phyloP scores from a whole-genome alignment of 129 eudicot species.

The Oenanthe sinensis region DNA sequence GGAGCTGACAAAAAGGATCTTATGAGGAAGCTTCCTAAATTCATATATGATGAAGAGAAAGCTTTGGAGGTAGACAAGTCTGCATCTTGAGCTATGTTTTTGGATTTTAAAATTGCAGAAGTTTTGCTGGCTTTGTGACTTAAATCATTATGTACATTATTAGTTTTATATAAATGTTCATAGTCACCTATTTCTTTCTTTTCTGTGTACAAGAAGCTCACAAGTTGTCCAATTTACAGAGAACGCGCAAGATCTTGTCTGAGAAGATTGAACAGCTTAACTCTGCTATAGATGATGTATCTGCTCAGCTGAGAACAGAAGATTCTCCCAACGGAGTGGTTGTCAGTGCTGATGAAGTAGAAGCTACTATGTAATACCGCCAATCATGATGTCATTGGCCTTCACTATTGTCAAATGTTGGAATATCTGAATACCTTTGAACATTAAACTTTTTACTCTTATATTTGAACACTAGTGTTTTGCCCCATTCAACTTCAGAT shows the following conservation, averaged over 20 bases:
- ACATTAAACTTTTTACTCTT: neutral
- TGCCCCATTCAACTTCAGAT: neutral
- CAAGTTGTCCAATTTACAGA: slow-evolving; percentile 39
- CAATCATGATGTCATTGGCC: neutral
- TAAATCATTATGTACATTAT: neutral
- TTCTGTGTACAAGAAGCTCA: neutral
- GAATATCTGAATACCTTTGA: neutral
- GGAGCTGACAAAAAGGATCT: slow-evolving; percentile 79
- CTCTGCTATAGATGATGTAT: slow-evolving; percentile 68
- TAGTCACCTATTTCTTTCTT: neutral
- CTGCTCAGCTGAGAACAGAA: slow-evolving; percentile 38
- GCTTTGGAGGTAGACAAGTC: slow-evolving; percentile 63
- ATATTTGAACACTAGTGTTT: neutral
- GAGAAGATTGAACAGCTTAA: slow-evolving; percentile 85
- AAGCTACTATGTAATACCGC: slow-evolving; percentile 17
- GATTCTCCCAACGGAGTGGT: slow-evolving; percentile 27
- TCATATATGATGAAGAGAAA: slow-evolving; percentile 83
- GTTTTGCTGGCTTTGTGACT: neutral
- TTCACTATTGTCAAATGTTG: neutral
- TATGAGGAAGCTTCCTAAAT: slow-evolving; percentile 77
- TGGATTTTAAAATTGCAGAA: neutral
- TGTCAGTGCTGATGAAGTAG: slow-evolving; percentile 23
- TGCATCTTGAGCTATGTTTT: neutral
- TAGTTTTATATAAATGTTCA: neutral
- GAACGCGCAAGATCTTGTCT: slow-evolving; percentile 56